Conservation (phyloP, 441 rosid genomes). For the Erodium trifolium region DNA sequence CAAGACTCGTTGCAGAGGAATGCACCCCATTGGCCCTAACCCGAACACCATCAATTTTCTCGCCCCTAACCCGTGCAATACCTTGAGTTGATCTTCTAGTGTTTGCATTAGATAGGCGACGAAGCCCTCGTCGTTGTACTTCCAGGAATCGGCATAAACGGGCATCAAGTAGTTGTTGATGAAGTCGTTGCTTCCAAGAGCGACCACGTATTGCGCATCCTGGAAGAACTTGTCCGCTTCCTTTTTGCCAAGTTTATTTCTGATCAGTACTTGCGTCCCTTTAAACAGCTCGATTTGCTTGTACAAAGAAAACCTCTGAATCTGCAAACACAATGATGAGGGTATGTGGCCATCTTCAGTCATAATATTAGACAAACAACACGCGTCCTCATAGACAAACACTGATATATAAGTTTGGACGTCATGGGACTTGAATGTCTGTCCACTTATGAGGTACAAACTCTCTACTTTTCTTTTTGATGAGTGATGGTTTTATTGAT, state of each 20-base stretch:
- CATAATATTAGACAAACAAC: too few relatives aligned
- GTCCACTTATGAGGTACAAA: too few relatives aligned
- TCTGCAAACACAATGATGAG: conserved; percentile 32
- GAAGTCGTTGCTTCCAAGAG: conserved; percentile 95
- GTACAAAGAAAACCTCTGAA: conserved; percentile 61
- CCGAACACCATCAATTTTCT: conserved; percentile 72
- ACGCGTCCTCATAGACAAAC: too few relatives aligned
- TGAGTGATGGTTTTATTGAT: too few relatives aligned
- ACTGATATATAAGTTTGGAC: too few relatives aligned
- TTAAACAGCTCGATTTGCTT: conserved; percentile 70
- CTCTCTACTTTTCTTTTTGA: too few relatives aligned
- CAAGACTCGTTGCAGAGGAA: conserved; percentile 78
- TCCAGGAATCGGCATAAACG: conserved; percentile 72
- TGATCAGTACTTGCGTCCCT: conserved; percentile 48
- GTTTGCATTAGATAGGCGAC: conserved; percentile 61
- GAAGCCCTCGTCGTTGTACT: conserved; percentile 54
- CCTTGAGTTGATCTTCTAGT: conserved; percentile 48
- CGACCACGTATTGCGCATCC: conserved; percentile 60
- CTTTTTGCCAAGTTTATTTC: conserved; percentile 38
- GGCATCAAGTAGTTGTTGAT: conserved; percentile 93
- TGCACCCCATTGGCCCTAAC: conserved; percentile 92
- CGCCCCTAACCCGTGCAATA: conserved; percentile 58
- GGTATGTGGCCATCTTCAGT: too few relatives aligned
- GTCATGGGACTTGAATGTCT: too few relatives aligned
- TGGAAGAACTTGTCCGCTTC: conserved; percentile 52